A percentile compares a stretch with the other conserved stretches of the same genome.
Evolutionary conservation across 2,329 filamentous ascomycete species (phyloP).

Genomic region (Paramyrothecium sp.): DNA sequence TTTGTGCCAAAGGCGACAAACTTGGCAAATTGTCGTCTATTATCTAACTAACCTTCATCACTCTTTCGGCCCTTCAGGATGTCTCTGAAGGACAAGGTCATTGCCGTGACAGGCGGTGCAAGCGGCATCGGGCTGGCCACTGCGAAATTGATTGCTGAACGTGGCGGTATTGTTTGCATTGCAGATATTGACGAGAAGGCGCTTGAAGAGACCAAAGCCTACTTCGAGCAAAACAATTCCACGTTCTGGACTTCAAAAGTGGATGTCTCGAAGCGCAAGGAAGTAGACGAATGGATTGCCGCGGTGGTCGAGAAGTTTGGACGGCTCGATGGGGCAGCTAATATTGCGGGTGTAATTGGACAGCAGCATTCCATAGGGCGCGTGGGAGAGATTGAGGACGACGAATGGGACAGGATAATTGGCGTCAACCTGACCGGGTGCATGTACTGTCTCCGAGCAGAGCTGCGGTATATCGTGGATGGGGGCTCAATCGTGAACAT

Average conservation of each 20-base stretch:
- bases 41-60: too few relatives aligned
- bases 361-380: conserved; percentile 35
- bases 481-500: conserved; percentile 56
- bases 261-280: conserved; percentile 43
- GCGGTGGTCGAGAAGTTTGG: conserved; percentile 43
- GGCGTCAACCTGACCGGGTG: conserved; percentile 45
- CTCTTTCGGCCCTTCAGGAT: too few relatives aligned
- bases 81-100: conserved; percentile 17
- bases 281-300: conserved; percentile 49
- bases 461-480: conserved; percentile 42
- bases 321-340: conserved; percentile 50
- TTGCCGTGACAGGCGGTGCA: conserved; percentile 28
- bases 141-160: conserved; percentile 31
- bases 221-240: conserved; percentile 21
- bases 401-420: conserved; percentile 45
- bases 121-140: conserved; percentile 40
- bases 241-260: conserved; percentile 35
- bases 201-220: conserved; percentile 25
- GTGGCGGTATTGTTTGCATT: conserved; percentile 34
- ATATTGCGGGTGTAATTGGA: conserved; percentile 51
- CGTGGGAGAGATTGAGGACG: conserved; percentile 40
- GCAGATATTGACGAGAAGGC: conserved; percentile 33
- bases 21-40: too few relatives aligned
- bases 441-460: conserved; percentile 46
- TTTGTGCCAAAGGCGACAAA: not conserved